Conservation (phyloP, 2,329 filamentous ascomycete genomes). For the Coleophoma cylindrospora region DNA sequence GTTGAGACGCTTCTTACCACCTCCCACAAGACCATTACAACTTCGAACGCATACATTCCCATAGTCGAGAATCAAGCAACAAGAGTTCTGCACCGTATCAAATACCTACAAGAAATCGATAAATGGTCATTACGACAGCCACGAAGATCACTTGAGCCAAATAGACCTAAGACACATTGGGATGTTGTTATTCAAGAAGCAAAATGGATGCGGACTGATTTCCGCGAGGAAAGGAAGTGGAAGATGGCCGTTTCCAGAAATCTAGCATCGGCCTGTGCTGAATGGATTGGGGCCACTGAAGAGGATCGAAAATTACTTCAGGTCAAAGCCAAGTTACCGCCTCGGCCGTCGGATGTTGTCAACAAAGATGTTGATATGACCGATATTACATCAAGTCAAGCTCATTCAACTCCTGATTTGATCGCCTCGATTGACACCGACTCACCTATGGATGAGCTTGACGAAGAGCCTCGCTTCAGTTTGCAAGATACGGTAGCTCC, state of each 20-base stretch:
- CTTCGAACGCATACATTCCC: constrained; percentile 75
- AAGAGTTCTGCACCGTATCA: constrained; percentile 79
- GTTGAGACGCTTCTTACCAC: constrained; percentile 71
- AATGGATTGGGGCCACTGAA: constrained; percentile 65
- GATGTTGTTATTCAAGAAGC: constrained; percentile 86
- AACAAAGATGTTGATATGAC: constrained; percentile 26
- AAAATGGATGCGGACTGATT: constrained; percentile 98
- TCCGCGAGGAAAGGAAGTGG: constrained; percentile 90
- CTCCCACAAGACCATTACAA: constrained; percentile 86
- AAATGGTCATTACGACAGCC: constrained; percentile 91
- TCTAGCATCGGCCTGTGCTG: constrained; percentile 76
- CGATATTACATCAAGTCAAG: constrained; percentile 19
- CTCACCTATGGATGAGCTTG: constrained; percentile 39
- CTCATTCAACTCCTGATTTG: constrained; percentile 61
- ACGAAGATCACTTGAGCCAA: constrained; percentile 77
- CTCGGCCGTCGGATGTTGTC: background rate
- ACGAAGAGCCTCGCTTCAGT: constrained; percentile 24
- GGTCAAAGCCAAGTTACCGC: constrained; percentile 52
- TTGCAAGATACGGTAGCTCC: constrained; percentile 51
- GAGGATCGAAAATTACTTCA: constrained; percentile 65
- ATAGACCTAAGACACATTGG: constrained; percentile 72
- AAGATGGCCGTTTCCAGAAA: constrained; percentile 77
- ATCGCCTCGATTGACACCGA: constrained; percentile 60
- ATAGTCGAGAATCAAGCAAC: constrained; percentile 85
- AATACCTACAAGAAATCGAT: constrained; percentile 84